Conservation (phyloP, 139 green algal genomes). For the Trebouxia sp. region DNA sequence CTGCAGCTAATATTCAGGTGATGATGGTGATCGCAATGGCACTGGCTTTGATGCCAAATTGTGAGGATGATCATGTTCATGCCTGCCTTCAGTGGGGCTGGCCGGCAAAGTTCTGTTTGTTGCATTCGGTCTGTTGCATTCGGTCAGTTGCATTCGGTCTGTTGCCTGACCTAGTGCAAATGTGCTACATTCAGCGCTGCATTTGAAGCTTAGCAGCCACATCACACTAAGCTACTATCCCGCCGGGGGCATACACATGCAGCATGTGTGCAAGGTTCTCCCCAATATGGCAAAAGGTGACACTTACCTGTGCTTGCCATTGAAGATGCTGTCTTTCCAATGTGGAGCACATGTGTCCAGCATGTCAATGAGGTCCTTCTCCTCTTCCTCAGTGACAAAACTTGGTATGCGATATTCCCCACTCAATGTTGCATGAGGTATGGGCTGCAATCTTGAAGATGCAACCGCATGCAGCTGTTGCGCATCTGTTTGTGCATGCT, state of each 20-base stretch:
- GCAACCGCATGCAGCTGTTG: neutral
- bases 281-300: neutral
- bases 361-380: neutral
- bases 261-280: neutral
- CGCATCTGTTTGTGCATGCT: neutral
- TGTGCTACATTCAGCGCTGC: neutral
- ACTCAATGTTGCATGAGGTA: neutral
- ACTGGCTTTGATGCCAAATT: neutral
- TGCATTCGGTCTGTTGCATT: too few species aligned
- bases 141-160: neutral
- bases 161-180: neutral
- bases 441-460: neutral
- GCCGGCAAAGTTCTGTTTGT: too few species aligned
- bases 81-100: neutral
- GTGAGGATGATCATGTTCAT: neutral
- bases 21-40: neutral
- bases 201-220: neutral
- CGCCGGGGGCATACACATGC: neutral
- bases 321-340: conserved; percentile 18
- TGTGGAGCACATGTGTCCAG: neutral
- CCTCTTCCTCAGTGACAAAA: conserved; percentile 10
- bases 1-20: neutral
- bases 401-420: conserved; percentile 1
- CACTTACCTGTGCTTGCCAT: conserved; percentile 21
- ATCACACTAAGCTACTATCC: neutral